Percentiles rank a stretch among this genome's conserved stretches.
These are phyloP conservation scores for Clonostachys sp. DNA, from an alignment of 2,329 filamentous ascomycete genomes.

Conservation along the genomic window DNA sequence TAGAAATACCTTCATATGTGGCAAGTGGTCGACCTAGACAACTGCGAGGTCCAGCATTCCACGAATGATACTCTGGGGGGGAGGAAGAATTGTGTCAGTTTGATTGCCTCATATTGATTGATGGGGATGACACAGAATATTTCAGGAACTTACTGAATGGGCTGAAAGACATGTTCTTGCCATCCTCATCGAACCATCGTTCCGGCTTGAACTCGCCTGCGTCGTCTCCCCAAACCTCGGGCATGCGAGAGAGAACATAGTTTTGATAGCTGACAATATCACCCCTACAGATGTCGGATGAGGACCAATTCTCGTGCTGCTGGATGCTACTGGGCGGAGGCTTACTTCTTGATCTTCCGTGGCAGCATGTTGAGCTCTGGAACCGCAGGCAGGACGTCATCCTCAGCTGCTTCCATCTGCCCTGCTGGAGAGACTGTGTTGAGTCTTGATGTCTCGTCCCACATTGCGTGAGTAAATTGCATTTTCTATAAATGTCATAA, in stretches of 20 bases:
- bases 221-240: neutral
- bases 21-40: neutral
- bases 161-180: neutral
- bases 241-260: neutral
- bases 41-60: neutral
- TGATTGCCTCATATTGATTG: neutral
- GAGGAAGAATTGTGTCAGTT: neutral
- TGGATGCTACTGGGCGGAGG: too few relatives aligned
- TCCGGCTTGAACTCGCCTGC: neutral
- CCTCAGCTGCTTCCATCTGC: neutral
- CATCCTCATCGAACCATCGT: neutral
- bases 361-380: neutral
- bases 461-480: neutral
- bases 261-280: slow-evolving; percentile 1
- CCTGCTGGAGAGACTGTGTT: neutral
- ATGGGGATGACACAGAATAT: too few relatives aligned
- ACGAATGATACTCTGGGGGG: neutral
- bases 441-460: neutral
- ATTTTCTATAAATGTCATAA: neutral
- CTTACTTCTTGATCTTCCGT: neutral
- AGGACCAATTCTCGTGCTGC: too few relatives aligned
- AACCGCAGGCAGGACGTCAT: neutral
- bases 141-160: neutral
- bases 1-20: neutral
- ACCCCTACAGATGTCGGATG: neutral